phyloP scores from a whole-genome alignment of 192 early-diverging fungal species.

The Geranomyces michiganensis region DNA sequence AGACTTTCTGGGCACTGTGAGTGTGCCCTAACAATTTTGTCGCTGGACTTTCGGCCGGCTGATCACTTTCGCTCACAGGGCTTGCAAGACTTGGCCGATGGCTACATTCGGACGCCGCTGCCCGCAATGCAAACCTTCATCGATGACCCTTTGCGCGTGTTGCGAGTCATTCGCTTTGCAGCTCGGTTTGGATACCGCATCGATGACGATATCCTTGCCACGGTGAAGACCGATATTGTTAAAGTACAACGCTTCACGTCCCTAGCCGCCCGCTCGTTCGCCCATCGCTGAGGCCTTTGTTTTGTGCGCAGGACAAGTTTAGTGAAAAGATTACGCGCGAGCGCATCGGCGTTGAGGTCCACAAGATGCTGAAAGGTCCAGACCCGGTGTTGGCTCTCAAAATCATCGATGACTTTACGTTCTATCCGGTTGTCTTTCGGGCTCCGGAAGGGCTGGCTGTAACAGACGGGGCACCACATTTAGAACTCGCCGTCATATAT shows the following conservation, averaged over 20 bases:
- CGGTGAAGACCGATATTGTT: slow-evolving; percentile 59
- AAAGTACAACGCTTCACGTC: slow-evolving; percentile 39
- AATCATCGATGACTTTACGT: slow-evolving; percentile 48
- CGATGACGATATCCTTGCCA: slow-evolving; percentile 64
- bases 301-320: slow-evolving; percentile 62
- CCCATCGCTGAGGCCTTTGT: too few relatives aligned
- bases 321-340: slow-evolving; percentile 86
- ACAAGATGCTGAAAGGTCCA: slow-evolving; percentile 85
- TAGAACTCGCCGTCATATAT: not conserved
- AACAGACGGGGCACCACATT: not conserved
- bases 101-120: slow-evolving; percentile 88
- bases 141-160: slow-evolving; percentile 93
- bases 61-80: slow-evolving; percentile 48
- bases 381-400: slow-evolving; percentile 56
- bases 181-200: slow-evolving; percentile 82
- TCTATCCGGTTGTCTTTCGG: slow-evolving; percentile 48
- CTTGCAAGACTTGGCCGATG: slow-evolving; percentile 68
- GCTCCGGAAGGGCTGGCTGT: slow-evolving; percentile 5
- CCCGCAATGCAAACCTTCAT: slow-evolving; percentile 84
- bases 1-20: slow-evolving; percentile 33
- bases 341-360: slow-evolving; percentile 87
- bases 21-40: not conserved
- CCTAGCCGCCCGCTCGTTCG: too few relatives aligned
- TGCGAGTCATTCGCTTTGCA: slow-evolving; percentile 95
- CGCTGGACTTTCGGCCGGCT: not conserved